A percentile compares a stretch with the other conserved stretches of the same genome.
These are phyloP conservation scores for Murraya paniculata DNA, from an alignment of 345 rosid species.

Conservation along the genomic window DNA sequence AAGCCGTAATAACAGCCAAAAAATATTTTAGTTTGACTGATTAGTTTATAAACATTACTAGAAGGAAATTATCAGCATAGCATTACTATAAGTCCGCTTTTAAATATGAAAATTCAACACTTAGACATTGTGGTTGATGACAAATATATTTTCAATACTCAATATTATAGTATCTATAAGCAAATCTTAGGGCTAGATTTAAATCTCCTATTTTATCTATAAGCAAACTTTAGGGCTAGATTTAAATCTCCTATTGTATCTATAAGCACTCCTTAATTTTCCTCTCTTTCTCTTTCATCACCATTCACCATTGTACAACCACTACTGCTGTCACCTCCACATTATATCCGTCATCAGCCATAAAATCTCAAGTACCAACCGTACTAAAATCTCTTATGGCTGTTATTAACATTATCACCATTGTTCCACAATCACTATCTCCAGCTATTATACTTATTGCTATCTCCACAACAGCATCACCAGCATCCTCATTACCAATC, in stretches of 20 bases:
- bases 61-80: not conserved
- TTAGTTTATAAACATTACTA: not conserved
- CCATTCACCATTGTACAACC: not conserved
- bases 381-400: not conserved
- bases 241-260: no score
- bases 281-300: not conserved
- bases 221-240: no score
- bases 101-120: not conserved
- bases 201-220: no score
- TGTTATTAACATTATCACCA: not conserved
- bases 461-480: no score
- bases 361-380: not conserved
- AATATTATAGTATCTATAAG: not conserved
- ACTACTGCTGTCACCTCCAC: not conserved
- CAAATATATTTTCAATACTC: not conserved
- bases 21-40: not conserved
- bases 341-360: not conserved
- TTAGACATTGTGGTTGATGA: not conserved
- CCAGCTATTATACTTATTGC: no score
- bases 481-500: not conserved
- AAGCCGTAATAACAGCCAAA: not conserved
- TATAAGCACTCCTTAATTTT: not conserved
- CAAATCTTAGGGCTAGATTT: no score
- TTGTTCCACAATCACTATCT: not conserved
- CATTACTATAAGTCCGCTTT: not conserved